These are phyloP conservation scores for Ensete glaucum DNA, from an alignment of 176 grass and related monocot species.

Conservation along the genomic window DNA sequence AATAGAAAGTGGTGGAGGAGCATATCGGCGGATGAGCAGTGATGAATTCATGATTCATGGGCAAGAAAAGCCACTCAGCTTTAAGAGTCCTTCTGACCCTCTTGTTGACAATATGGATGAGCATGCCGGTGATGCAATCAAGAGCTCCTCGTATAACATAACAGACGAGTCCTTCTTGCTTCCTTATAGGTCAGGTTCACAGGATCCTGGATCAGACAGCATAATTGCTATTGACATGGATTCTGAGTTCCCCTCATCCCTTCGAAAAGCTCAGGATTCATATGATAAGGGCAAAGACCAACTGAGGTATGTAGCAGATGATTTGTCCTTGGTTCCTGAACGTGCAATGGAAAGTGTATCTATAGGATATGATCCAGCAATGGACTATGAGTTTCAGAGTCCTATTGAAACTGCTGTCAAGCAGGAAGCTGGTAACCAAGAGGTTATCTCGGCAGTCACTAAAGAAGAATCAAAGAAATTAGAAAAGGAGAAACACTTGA, in stretches of 20 bases:
- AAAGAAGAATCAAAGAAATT: constrained; percentile 43
- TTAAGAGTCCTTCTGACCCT: constrained; percentile 52
- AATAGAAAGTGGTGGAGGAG: constrained; percentile 59
- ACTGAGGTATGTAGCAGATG: constrained; percentile 76
- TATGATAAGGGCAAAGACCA: constrained; percentile 32
- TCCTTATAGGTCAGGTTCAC: constrained; percentile 54
- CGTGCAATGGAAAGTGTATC: constrained; percentile 47
- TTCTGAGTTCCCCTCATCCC: constrained; percentile 47
- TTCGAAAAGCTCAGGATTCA: constrained; percentile 23
- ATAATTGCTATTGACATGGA: constrained; percentile 69
- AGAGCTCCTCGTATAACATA: constrained; percentile 32
- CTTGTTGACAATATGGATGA: constrained; percentile 48
- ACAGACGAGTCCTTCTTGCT: constrained; percentile 84
- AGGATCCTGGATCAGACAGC: constrained; percentile 35
- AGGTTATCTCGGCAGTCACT: constrained; percentile 29
- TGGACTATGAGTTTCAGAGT: constrained; percentile 65
- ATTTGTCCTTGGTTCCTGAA: constrained; percentile 60
- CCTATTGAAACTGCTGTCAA: constrained; percentile 30
- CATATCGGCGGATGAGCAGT: constrained; percentile 41
- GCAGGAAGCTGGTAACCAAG: constrained; percentile 32
- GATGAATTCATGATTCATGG: constrained; percentile 74
- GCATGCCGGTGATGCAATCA: constrained; percentile 35
- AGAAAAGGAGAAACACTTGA: constrained; percentile 66
- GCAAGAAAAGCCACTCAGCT: constrained; percentile 42
- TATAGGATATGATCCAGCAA: constrained; percentile 73